Percentiles rank a stretch among this genome's conserved stretches.
Conservation (phyloP, 2,329 filamentous ascomycete genomes). For the Neobulgaria alba region DNA sequence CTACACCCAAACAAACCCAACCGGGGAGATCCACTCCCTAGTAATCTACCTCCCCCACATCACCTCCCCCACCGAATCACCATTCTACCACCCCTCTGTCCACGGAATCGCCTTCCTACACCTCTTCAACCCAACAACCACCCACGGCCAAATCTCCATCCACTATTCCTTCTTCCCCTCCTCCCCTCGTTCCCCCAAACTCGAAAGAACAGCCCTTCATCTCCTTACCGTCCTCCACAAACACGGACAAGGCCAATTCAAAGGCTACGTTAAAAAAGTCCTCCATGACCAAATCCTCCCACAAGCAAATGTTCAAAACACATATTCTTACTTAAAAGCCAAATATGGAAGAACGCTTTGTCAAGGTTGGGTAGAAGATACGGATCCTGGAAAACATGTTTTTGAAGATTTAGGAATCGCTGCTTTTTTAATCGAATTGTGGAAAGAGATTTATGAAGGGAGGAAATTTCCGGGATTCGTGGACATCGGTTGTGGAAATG, state of each 20-base stretch:
- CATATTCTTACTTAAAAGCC: conserved; percentile 70
- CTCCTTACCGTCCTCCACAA: conserved; percentile 63
- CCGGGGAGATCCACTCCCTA: conserved; percentile 37
- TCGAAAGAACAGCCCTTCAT: conserved; percentile 59
- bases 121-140: conserved; percentile 42
- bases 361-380: conserved; percentile 73
- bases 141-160: conserved; percentile 45
- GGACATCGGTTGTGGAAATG: conserved; percentile 94
- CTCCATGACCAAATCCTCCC: conserved; percentile 76
- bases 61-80: conserved; percentile 51
- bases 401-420: conserved; percentile 92
- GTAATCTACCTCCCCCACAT: conserved; percentile 76
- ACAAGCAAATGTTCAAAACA: conserved; percentile 70
- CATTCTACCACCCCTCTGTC: conserved; percentile 82
- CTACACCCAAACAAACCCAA: conserved; percentile 36
- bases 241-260: conserved; percentile 56
- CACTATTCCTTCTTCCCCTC: conserved; percentile 48
- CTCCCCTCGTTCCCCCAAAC: conserved; percentile 34
- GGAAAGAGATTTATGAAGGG: conserved; percentile 68
- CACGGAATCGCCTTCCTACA: conserved; percentile 69
- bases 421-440: conserved; percentile 86
- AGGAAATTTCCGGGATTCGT: conserved; percentile 75
- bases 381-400: conserved; percentile 83
- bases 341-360: conserved; percentile 68
- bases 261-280: conserved; percentile 71